Evolutionary conservation across 352 stramenopile genomes (phyloP).

Genomic region (Phytophthora foliorum): DNA sequence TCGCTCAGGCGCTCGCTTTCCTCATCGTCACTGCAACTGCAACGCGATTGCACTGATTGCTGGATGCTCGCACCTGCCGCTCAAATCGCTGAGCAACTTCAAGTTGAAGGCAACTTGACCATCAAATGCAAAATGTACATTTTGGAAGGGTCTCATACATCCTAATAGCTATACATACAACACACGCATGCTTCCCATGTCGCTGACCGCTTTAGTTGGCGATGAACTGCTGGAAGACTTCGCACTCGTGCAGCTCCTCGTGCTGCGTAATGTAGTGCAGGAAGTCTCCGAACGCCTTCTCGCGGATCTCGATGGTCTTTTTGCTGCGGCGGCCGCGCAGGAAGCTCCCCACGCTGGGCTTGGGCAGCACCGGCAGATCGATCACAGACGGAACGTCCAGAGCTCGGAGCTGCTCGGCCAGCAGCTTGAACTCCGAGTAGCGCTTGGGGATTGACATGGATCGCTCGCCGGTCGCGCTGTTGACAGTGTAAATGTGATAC

Average conservation of each 20-base stretch:
- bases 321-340: slow-evolving; percentile 56
- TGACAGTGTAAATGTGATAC: slow-evolving; percentile 62
- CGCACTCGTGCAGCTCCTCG: slow-evolving; percentile 48
- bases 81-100: slow-evolving; percentile 3
- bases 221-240: slow-evolving; percentile 68
- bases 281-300: slow-evolving; percentile 59
- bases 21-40: not conserved
- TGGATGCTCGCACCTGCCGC: not conserved
- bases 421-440: slow-evolving; percentile 66
- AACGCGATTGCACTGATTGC: not conserved
- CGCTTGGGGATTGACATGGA: slow-evolving; percentile 45
- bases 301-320: slow-evolving; percentile 58
- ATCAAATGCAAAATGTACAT: slow-evolving; percentile 24
- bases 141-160: slow-evolving; percentile 14
- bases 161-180: slow-evolving; percentile 28
- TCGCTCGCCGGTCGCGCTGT: slow-evolving; percentile 31
- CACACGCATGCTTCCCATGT: slow-evolving; percentile 16
- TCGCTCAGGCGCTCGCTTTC: too few relatives aligned
- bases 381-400: slow-evolving; percentile 35
- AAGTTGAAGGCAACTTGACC: slow-evolving; percentile 4
- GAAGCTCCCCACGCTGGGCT: slow-evolving; percentile 50
- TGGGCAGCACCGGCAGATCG: slow-evolving; percentile 51
- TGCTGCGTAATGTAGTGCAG: slow-evolving; percentile 56
- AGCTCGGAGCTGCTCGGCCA: slow-evolving; percentile 54
- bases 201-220: slow-evolving; percentile 16